Conservation (phyloP, 78 protist species). For the Dictyostelium firmibasis region DNA sequence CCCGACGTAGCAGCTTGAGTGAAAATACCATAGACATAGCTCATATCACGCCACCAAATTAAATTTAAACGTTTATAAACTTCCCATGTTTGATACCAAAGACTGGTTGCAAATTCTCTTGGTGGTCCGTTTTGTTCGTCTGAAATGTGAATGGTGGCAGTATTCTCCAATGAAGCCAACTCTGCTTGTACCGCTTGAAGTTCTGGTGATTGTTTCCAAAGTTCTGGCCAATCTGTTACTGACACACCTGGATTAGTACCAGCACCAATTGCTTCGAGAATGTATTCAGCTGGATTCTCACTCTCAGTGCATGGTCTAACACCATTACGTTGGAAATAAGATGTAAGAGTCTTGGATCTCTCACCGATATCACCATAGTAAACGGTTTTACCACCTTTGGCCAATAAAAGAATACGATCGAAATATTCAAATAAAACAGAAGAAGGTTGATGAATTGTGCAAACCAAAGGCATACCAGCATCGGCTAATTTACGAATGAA, state of each 20-base stretch:
- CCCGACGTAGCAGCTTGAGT: conserved; percentile 9
- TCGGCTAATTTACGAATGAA: conserved; percentile 69
- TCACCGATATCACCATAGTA: conserved; percentile 81
- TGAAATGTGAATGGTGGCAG: background rate
- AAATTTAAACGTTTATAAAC: conserved; percentile 64
- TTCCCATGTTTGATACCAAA: conserved; percentile 8
- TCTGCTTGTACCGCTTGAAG: background rate
- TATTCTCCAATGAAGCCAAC: background rate
- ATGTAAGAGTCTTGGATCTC: conserved; percentile 13
- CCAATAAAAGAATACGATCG: conserved; percentile 65
- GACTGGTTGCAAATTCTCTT: conserved; percentile 57
- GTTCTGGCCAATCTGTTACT: conserved; percentile 32
- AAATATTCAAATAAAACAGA: conserved; percentile 76
- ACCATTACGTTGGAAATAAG: conserved; percentile 48
- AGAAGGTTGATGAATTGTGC: conserved; percentile 81
- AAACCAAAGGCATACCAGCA: conserved; percentile 75
- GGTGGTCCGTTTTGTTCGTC: background rate
- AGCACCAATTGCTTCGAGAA: conserved; percentile 72
- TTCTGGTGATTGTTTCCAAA: conserved; percentile 60
- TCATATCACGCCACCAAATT: conserved; percentile 43
- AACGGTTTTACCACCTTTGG: conserved; percentile 79
- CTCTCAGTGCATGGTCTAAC: conserved; percentile 24
- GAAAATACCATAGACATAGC: conserved; percentile 20
- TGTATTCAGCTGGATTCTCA: conserved; percentile 84
- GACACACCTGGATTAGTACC: conserved; percentile 35